phyloP scores from a whole-genome alignment of 2,329 filamentous ascomycete species.

The Alternaria incomplexa region DNA sequence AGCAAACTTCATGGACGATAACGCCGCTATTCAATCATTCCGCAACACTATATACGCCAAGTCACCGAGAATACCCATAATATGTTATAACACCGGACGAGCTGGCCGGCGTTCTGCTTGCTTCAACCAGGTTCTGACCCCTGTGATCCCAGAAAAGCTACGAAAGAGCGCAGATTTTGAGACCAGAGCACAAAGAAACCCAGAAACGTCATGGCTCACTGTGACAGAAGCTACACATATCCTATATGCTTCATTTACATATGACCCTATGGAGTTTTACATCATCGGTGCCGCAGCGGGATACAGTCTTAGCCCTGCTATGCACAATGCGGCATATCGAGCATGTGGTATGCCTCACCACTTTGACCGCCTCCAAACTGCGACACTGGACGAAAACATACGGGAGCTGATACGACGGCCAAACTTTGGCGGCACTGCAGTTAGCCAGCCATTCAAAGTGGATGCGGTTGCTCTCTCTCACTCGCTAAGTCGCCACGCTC shows the following conservation, averaged over 20 bases:
- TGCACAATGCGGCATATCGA: conserved; percentile 74
- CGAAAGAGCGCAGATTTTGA: conserved; percentile 38
- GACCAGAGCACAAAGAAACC: conserved; percentile 41
- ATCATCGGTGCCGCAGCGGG: conserved; percentile 76
- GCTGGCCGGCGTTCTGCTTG: conserved; percentile 69
- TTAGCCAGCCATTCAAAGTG: conserved; percentile 76
- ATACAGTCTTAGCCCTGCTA: conserved; percentile 76
- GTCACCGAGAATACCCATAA: conserved; percentile 59
- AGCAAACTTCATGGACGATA: conserved; percentile 64
- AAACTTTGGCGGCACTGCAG: conserved; percentile 72
- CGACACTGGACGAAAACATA: conserved; percentile 63
- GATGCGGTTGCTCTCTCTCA: conserved; percentile 69
- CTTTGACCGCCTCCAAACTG: conserved; percentile 68
- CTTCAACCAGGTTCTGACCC: conserved; percentile 69
- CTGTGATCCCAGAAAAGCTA: conserved; percentile 62
- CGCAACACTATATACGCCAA: conserved; percentile 57
- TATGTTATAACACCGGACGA: conserved; percentile 69
- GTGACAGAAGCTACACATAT: conserved; percentile 68
- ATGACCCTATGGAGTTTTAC: conserved; percentile 73
- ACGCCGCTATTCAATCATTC: conserved; percentile 65
- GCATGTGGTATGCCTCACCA: conserved; percentile 71
- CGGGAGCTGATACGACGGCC: conserved; percentile 67
- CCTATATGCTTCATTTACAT: conserved; percentile 69
- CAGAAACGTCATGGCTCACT: conserved; percentile 61
- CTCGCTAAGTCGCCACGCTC: conserved; percentile 72